Evolutionary conservation across 2,329 filamentous ascomycete genomes (phyloP), one percentile per base, ranked within the genome.

Genomic region (Ceratocystiopsis brevicomis): DNA sequence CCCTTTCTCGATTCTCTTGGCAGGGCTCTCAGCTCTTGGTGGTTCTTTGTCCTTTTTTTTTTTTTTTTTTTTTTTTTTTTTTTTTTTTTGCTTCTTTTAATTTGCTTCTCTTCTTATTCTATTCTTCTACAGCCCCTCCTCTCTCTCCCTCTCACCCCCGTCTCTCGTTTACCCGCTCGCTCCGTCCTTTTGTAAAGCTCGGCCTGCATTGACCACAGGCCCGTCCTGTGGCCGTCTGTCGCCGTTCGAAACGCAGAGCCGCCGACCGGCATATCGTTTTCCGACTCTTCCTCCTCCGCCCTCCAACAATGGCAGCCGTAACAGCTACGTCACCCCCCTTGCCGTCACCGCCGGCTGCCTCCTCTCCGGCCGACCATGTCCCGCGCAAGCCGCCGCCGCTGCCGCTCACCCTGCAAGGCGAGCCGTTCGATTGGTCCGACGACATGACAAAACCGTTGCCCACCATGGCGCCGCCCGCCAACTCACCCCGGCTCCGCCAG

Each of bases 401-500:
- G 13, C 33, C 33, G 33, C 49, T 65, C 34, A 54, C 60, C 25
- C 50, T 55, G 16, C 51, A 54, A 16, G 50, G 53, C 39, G 45
- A 59, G 34, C 59, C 61, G 5, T 19, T 36, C 21, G 56, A 57
- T 8, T 55, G 57, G 41, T 54, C 55, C 48, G 54, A 58, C 52
- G 45, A 11, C 58, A 59, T 41, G 47, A 55, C 21, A 33, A 44
- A 33, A 32, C 43, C 25, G 17, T 18, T 44, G 4, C 38, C 38
- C 12, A 12, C 17, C 39, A 10, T 33, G 12, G 50, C 55, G 6
- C 38, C 50, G 21, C 34, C 33, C 6, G 17, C 48, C 36, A 60
- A 61, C 41, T 62, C 62, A 17, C 61, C 67, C 19, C 61, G 62
- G 46, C 59, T 74, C 46, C 64, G 66, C 47, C 64, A 68, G 41